A percentile compares a stretch with the other conserved stretches of the same genome.
These are phyloP conservation scores for Hericium coralloides DNA, from an alignment of 768 basidiomycete species.

Conservation along the genomic window DNA sequence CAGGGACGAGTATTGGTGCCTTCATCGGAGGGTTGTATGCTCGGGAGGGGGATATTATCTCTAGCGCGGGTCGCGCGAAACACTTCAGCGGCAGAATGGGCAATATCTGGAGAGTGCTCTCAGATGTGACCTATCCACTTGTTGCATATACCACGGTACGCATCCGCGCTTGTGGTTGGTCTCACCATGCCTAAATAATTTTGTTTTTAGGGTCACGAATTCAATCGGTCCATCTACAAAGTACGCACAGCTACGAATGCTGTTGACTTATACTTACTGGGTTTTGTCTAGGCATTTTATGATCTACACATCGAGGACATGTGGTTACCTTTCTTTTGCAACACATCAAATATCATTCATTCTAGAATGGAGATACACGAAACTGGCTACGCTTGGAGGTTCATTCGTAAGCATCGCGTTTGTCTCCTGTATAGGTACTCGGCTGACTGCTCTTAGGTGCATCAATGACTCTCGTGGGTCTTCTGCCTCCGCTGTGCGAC, in stretches of 20 bases:
- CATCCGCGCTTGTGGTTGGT: neutral
- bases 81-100: constrained; percentile 90
- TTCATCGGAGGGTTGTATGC: constrained; percentile 95
- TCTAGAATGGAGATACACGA: constrained; percentile 97
- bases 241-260: constrained; percentile 24
- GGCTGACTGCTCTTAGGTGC: constrained; percentile 48
- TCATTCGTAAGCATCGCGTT: constrained; percentile 49
- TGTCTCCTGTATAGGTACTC: neutral
- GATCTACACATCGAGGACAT: constrained; percentile 94
- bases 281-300: constrained; percentile 63
- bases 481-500: constrained; percentile 91
- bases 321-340: constrained; percentile 98
- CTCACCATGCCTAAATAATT: neutral
- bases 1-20: constrained; percentile 83
- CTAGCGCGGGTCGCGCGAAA: constrained; percentile 77
- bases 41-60: constrained; percentile 85
- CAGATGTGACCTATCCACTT: constrained; percentile 87
- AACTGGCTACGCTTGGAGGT: constrained; percentile 98
- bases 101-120: constrained; percentile 89
- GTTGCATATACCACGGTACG: constrained; percentile 84
- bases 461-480: constrained; percentile 94
- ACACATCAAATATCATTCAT: constrained; percentile 94
- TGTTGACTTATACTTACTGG: constrained; percentile 4
- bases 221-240: constrained; percentile 93
- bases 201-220: constrained; percentile 75